phyloP scores from a whole-genome alignment of 306 rosid species.

The Medicago arabica region DNA sequence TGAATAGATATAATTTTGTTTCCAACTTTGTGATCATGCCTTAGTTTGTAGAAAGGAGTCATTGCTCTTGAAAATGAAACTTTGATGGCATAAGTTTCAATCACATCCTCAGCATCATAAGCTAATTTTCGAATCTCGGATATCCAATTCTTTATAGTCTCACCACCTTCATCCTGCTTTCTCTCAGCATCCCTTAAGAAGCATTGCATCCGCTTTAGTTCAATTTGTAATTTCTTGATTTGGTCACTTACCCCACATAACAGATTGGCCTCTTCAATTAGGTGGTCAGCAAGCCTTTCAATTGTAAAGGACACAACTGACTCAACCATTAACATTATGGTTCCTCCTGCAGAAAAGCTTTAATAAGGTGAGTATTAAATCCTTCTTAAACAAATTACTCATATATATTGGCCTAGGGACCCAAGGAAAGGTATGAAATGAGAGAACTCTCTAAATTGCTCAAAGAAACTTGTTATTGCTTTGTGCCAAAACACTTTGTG shows the following conservation, averaged over 20 bases:
- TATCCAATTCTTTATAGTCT: conserved; percentile 44
- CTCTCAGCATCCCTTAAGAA: conserved; percentile 57
- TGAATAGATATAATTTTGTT: conserved; percentile 40
- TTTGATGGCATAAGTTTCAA: conserved; percentile 51
- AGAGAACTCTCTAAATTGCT: no score
- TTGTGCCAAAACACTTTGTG: no score
- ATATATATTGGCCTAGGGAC: no score
- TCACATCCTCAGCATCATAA: conserved; percentile 54
- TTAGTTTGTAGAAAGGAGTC: conserved; percentile 31
- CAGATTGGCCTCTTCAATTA: conserved; percentile 44
- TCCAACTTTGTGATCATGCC: conserved; percentile 40
- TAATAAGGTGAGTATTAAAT: no score
- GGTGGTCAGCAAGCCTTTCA: conserved; percentile 43
- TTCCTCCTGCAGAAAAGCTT: not conserved
- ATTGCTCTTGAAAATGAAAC: conserved; percentile 30
- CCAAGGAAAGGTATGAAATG: no score
- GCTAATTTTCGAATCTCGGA: conserved; percentile 53
- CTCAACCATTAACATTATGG: conserved; percentile 38
- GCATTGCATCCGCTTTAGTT: conserved; percentile 52
- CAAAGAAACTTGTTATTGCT: no score
- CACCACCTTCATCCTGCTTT: conserved; percentile 47
- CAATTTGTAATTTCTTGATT: conserved; percentile 43
- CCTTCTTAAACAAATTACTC: not conserved
- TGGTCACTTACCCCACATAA: conserved; percentile 38
- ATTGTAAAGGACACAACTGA: conserved; percentile 47